phyloP scores from a whole-genome alignment of 768 basidiomycete species.

The Mycena vitilis region DNA sequence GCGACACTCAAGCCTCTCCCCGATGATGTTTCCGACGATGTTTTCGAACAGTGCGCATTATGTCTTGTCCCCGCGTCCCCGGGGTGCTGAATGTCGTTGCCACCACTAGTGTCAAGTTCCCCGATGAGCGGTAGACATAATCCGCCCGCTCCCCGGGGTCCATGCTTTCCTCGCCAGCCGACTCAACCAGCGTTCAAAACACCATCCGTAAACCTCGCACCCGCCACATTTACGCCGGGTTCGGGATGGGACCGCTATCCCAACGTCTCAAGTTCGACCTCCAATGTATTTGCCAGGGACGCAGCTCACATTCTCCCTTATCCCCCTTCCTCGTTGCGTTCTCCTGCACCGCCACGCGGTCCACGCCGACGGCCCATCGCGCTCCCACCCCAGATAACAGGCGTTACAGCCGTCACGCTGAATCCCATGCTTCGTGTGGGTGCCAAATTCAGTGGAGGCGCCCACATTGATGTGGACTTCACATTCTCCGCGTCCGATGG shows the following conservation, averaged over 20 bases:
- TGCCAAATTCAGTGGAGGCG: background rate
- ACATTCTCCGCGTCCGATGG: background rate
- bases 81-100: background rate
- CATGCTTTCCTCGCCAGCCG: background rate
- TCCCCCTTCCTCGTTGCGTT: too few species aligned
- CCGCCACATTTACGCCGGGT: background rate
- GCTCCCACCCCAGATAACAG: slow-evolving; percentile 19
- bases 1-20: too few species aligned
- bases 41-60: slow-evolving; percentile 7
- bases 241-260: background rate
- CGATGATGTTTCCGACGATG: background rate
- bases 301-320: background rate
- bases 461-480: slow-evolving; percentile 3
- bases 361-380: slow-evolving; percentile 1
- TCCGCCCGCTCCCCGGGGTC: background rate
- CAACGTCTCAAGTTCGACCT: background rate
- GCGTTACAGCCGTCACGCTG: slow-evolving; percentile 12
- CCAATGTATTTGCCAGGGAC: background rate
- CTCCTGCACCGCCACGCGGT: background rate
- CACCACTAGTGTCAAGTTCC: background rate
- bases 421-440: slow-evolving; percentile 18
- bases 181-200: background rate
- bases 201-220: background rate
- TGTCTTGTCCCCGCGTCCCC: background rate
- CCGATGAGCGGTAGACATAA: background rate